Base-by-base conservation (phyloP, 1,284 basidiomycete species). In the Albatrellus sp. region DNA sequence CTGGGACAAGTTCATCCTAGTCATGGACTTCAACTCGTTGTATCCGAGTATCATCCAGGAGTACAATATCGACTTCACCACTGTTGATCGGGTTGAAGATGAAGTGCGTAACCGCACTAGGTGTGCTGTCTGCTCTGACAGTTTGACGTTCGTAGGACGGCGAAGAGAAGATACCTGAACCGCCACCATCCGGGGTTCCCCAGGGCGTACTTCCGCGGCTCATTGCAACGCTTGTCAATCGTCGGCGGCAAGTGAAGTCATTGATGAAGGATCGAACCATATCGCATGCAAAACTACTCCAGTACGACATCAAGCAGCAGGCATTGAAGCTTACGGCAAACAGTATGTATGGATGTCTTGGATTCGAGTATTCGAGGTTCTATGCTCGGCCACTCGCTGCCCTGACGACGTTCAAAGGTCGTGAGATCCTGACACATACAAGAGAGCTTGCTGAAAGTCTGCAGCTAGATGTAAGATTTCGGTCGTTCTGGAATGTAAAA, bases 21-120 rank as follows among this genome's bases (percentile, higher is more conserved):
- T 99, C 60, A 98, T 99, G 96, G 96, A 99, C 66, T 98, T 98
- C 79, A 98, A 98, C 67, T 98, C 92, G 54, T 73, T 98, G 49
- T 98, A 99, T 61, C 96, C 96, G 8, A 93, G 89, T 62, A 98
- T 99, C 67, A 99, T 99, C 47, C 96, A 98, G 57, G 96, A 99
- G 68, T 99, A 90, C 65, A 98, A 99, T 60, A 98, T 98, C 55
- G 93, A 98, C 64, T 99, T 98, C 57, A 98, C 96, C 7, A 99
- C 96, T 0, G 82, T 98, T 20, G 86, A 91, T 38, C 75, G 78
- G 34, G 64, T 71, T 8, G 76, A 79, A 28, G 65, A 66, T 14
- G 80, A 83, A 58, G 83, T 83, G 42, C 28, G 72, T 55, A 29
- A 9, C 32, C 38, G 14, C 39, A 24, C 3, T 7, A 7, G 24